These are phyloP conservation scores for Capillidium rhysosporum DNA, from an alignment of 371 early-diverging fungal species.

Conservation along the genomic window DNA sequence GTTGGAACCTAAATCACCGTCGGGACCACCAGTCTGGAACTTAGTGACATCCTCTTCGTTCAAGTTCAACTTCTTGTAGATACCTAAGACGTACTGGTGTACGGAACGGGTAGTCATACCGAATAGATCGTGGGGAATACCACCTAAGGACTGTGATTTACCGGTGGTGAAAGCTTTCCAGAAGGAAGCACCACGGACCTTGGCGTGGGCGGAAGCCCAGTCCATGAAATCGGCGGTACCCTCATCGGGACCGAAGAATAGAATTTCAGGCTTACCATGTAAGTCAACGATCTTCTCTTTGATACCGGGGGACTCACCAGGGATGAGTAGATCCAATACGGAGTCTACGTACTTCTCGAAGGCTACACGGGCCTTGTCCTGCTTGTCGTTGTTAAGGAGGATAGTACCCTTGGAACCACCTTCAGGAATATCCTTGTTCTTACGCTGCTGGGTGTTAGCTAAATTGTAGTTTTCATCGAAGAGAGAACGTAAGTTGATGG, in stretches of 20 bases:
- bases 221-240: conserved; percentile 98
- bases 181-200: conserved; percentile 75
- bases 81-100: conserved; percentile 95
- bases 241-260: conserved; percentile 98
- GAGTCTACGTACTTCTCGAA: conserved; percentile 97
- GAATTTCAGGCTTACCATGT: conserved; percentile 78
- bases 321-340: conserved; percentile 77
- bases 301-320: conserved; percentile 83
- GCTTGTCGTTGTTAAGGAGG: conserved; percentile 74
- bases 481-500: conserved; percentile 84
- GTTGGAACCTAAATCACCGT: conserved; percentile 95
- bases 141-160: conserved; percentile 87
- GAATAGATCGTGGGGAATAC: conserved; percentile 92
- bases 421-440: conserved; percentile 98
- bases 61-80: conserved; percentile 71
- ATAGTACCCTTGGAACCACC: conserved; percentile 98
- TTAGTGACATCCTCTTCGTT: conserved; percentile 63
- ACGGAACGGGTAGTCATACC: conserved; percentile 98
- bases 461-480: conserved; percentile 96
- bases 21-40: conserved; percentile 95
- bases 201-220: conserved; percentile 96
- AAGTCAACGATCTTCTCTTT: conserved; percentile 89
- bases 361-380: conserved; percentile 86
- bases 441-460: conserved; percentile 94
- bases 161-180: conserved; percentile 99